Evolutionary conservation across 805 yeast genomes (phyloP), one percentile per base, ranked within the genome.

Genomic region (Wickerhamiella kurtzmanii): DNA sequence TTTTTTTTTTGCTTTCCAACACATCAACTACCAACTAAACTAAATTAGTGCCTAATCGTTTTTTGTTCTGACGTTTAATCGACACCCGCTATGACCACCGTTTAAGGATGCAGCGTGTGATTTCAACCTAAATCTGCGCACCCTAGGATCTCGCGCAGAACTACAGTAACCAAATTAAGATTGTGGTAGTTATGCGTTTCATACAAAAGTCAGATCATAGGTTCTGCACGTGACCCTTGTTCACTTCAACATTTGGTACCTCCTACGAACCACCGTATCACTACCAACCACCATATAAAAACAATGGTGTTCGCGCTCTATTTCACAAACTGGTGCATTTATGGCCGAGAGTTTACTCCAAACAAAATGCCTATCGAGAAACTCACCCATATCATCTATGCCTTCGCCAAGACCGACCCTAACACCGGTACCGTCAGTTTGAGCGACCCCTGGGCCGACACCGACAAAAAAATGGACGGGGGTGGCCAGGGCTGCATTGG

Each of bases 351-450:
- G 51, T 84, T 73, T 62, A 65, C 62, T 45, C 92, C 82, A 1
- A 63, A 64, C 18, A 78, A 82, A 47, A 72, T 88, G 4, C 84
- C 88, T 2, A 61, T 72, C 1, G 60, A 69, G 0, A 54, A 61
- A 9, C 59, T 82, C 0, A 76, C 94, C 17, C 82, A 84, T 52
- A 61, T 92, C 1, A 79, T 79, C 56, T 92, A 82, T 61, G 82
- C 96, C 0, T 89, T 89, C 61, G 69, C 83, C 44, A 65, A 73
- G 32, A 71, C 87, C 3, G 75, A 79, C 52, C 55, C 68, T 0
- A 56, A 58, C 0, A 64, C 79, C 0, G 88, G 94, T 0, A 62
- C 58, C 2, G 68, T 84, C 2, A 56, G 58, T 15, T 68, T 77
- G 22, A 66, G 76, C 5, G 95, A 87, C 57, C 61, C 67, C 5